Conservation (phyloP, 176 grass and related monocot species). For the Oryza rufipogon region DNA sequence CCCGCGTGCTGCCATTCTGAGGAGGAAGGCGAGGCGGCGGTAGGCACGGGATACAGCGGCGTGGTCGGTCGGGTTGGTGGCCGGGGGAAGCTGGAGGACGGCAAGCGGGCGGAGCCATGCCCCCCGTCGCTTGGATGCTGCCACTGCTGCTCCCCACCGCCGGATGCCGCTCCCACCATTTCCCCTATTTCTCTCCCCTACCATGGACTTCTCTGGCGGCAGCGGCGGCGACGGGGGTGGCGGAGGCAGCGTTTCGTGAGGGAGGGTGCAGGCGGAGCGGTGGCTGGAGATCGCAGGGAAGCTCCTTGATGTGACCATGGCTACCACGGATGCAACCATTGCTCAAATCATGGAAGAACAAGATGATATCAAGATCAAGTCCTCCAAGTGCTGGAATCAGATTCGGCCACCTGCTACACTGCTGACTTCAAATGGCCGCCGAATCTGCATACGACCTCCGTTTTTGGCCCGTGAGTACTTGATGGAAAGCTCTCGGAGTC, state of each 20-base stretch:
- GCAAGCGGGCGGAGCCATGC: conserved; percentile 32
- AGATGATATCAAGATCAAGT: too few species aligned
- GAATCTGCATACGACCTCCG: too few species aligned
- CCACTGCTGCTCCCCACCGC: too few species aligned
- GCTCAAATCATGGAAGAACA: too few species aligned
- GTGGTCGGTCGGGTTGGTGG: conserved; percentile 29
- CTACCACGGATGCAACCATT: too few species aligned
- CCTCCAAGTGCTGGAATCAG: too few species aligned
- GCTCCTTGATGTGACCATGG: conserved; percentile 45
- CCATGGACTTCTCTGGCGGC: conserved; percentile 49
- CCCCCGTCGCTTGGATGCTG: too few species aligned
- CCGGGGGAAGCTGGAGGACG: conserved; percentile 61
- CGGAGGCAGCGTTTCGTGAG: conserved; percentile 34
- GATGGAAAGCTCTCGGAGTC: too few species aligned
- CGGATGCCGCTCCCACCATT: not conserved
- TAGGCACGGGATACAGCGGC: conserved; percentile 45
- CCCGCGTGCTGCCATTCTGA: conserved; percentile 41
- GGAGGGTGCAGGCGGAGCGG: conserved; percentile 65
- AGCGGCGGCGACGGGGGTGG: not conserved
- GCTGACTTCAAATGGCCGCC: too few species aligned
- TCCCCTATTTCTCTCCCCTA: conserved; percentile 19
- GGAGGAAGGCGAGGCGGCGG: conserved; percentile 69
- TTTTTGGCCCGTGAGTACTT: too few species aligned
- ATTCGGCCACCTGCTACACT: too few species aligned
- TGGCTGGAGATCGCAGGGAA: conserved; percentile 79